A percentile compares a stretch with the other conserved stretches of the same genome.
These are phyloP conservation scores for Globisporangium canariense DNA, from an alignment of 352 stramenopile species.

Conservation along the genomic window DNA sequence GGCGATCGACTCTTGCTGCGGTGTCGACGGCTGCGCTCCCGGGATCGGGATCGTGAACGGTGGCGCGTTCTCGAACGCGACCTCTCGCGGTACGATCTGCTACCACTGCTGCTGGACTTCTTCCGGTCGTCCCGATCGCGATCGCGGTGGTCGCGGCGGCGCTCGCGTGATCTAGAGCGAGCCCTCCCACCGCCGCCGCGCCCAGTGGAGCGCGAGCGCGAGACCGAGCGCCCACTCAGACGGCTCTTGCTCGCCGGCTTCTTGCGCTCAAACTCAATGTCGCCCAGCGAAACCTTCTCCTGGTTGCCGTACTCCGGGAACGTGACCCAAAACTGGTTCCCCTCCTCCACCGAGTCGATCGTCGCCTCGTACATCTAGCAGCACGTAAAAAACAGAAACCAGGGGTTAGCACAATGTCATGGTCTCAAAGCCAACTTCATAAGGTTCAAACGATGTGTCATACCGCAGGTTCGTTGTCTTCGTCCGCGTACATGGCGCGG, in stretches of 20 bases:
- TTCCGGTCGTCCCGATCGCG: constrained; percentile 1
- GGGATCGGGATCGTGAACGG: constrained; percentile 42
- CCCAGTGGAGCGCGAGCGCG: constrained; percentile 28
- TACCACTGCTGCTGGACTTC: background rate
- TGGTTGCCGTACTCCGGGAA: constrained; percentile 97
- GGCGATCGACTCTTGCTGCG: constrained; percentile 19
- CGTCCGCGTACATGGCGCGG: constrained; percentile 94
- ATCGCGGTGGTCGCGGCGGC: constrained; percentile 21
- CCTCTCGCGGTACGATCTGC: constrained; percentile 29
- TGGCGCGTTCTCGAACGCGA: constrained; percentile 37
- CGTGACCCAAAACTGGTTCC: constrained; percentile 80
- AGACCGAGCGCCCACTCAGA: constrained; percentile 20
- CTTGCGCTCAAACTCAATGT: constrained; percentile 86
- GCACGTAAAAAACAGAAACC: background rate
- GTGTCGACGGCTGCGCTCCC: constrained; percentile 14
- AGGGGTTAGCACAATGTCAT: background rate
- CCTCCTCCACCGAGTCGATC: constrained; percentile 91
- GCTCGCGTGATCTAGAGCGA: constrained; percentile 40
- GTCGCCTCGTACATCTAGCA: constrained; percentile 94
- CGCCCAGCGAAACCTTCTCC: constrained; percentile 92
- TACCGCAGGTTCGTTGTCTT: constrained; percentile 91
- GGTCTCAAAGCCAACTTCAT: too few species aligned
- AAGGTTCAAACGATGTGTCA: background rate
- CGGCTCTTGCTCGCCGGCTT: constrained; percentile 17
- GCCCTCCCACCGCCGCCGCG: constrained; percentile 6